Conservation (phyloP, 192 early-diverging fungal species). For the Podila epicladia region DNA sequence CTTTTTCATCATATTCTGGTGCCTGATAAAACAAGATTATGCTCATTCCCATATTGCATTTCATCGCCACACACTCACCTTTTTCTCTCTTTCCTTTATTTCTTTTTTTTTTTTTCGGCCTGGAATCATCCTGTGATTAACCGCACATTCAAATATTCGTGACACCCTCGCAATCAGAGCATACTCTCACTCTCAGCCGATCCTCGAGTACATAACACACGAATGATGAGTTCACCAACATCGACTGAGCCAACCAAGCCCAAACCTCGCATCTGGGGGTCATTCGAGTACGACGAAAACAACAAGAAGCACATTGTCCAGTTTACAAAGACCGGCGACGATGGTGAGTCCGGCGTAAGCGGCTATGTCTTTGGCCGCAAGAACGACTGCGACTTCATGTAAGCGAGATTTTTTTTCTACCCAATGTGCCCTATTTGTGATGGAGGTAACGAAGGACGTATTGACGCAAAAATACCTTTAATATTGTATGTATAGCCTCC, state of each 20-base stretch:
- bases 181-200: no score
- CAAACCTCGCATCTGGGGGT: conserved; percentile 37
- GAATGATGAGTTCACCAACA: conserved; percentile 1
- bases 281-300: conserved; percentile 37
- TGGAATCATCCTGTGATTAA: background rate
- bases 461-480: background rate
- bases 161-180: background rate
- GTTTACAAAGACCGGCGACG: conserved; percentile 47
- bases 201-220: background rate
- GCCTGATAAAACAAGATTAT: background rate
- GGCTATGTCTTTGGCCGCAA: conserved; percentile 47
- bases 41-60: background rate
- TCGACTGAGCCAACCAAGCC: background rate
- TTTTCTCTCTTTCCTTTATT: background rate
- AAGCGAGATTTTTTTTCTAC: background rate
- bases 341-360: conserved; percentile 39
- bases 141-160: background rate
- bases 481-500: conserved; percentile 12
- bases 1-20: no score
- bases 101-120: background rate
- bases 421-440: background rate
- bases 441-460: background rate
- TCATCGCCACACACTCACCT: background rate
- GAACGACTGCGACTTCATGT: conserved; percentile 42
- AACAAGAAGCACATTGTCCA: conserved; percentile 26